These are phyloP conservation scores for Plicaturopsis crispa DNA, from an alignment of 768 basidiomycete genomes.

Conservation along the genomic window DNA sequence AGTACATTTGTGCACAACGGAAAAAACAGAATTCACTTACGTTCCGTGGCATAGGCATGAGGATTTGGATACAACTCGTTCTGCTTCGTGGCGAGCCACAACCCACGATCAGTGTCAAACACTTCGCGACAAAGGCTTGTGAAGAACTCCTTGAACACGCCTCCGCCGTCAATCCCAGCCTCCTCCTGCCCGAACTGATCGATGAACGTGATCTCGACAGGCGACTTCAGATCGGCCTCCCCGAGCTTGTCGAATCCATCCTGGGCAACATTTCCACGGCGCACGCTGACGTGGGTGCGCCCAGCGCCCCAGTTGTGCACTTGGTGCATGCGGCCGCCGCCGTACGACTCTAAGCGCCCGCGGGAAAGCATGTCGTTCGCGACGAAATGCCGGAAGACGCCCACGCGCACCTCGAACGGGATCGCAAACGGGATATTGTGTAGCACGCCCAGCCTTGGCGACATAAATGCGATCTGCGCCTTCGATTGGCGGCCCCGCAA, in stretches of 20 bases:
- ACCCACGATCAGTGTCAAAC: slow-evolving; percentile 88
- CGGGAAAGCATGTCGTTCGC: slow-evolving; percentile 42
- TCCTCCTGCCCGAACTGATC: slow-evolving; percentile 84
- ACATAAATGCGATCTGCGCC: slow-evolving; percentile 66
- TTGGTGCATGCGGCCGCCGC: no score
- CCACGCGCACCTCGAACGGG: slow-evolving; percentile 86
- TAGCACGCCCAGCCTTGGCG: slow-evolving; percentile 82
- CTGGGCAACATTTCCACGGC: slow-evolving; percentile 75
- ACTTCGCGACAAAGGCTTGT: slow-evolving; percentile 90
- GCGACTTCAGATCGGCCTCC: slow-evolving; percentile 73
- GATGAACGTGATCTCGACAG: slow-evolving; percentile 84
- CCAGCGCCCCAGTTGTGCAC: no score
- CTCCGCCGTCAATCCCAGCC: slow-evolving; percentile 95
- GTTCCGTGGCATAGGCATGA: slow-evolving; percentile 82
- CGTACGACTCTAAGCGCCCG: slow-evolving; percentile 10
- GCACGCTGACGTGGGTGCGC: slow-evolving; percentile 41
- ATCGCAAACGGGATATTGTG: slow-evolving; percentile 96
- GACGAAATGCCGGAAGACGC: slow-evolving; percentile 84
- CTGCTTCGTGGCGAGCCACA: slow-evolving; percentile 88
- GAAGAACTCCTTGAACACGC: slow-evolving; percentile 96
- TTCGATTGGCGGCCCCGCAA: slow-evolving; percentile 26
- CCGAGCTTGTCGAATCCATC: slow-evolving; percentile 86
- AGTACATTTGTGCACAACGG: background rate
- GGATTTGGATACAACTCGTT: slow-evolving; percentile 96
- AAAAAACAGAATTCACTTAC: slow-evolving; percentile 32